A percentile compares a stretch with the other conserved stretches of the same genome.
phyloP scores from a whole-genome alignment of 2,329 filamentous ascomycete species.

The Cordyceps pruinosa region DNA sequence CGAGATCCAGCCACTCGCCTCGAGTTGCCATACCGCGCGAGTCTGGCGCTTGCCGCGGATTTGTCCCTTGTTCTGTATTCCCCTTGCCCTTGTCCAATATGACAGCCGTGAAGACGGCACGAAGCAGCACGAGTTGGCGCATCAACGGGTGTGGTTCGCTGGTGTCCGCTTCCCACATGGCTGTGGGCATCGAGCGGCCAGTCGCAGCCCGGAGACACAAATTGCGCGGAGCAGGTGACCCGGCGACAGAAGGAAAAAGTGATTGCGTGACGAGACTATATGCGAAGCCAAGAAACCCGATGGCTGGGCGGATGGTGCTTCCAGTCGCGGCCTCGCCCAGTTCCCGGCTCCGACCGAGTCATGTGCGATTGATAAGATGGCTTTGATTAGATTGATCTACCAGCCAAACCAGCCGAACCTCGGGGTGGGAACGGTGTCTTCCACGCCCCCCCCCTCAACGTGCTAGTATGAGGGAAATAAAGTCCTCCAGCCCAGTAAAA shows the following conservation, averaged over 20 bases:
- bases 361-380: conserved; percentile 1
- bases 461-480: not conserved
- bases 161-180: not conserved
- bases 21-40: not conserved
- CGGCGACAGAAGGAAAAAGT: not conserved
- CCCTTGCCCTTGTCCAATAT: not conserved
- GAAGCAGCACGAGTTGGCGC: too few relatives aligned
- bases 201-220: not conserved
- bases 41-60: not conserved
- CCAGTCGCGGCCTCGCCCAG: too few relatives aligned
- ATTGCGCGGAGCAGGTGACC: not conserved
- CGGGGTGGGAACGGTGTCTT: not conserved
- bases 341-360: not conserved
- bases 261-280: not conserved
- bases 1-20: not conserved
- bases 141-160: not conserved
- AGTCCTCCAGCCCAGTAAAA: not conserved
- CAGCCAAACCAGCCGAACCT: not conserved
- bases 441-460: not conserved
- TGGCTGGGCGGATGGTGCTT: not conserved
- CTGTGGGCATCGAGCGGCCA: not conserved
- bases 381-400: not conserved
- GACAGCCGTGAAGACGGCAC: not conserved
- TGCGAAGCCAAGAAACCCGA: not conserved
- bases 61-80: too few relatives aligned